Conservation (phyloP, 1,139 yeast genomes). For the Blastobotrys indianensis region DNA sequence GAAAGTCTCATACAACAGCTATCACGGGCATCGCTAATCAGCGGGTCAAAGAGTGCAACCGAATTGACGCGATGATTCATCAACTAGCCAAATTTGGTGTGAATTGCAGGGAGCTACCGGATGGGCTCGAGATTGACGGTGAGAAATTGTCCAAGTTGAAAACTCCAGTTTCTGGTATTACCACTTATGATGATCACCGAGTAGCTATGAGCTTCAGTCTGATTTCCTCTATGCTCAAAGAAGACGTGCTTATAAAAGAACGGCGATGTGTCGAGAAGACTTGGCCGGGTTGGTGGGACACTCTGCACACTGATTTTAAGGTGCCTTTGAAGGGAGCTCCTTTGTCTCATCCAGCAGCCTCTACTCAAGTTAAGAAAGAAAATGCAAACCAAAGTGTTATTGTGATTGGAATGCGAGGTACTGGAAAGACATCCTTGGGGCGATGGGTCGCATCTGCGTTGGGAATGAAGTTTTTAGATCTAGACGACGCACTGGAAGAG, state of each 20-base stretch:
- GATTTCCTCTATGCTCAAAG: slow-evolving; percentile 53
- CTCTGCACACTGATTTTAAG: slow-evolving; percentile 62
- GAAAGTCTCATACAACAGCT: slow-evolving; percentile 47
- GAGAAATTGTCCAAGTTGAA: slow-evolving; percentile 35
- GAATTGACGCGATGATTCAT: slow-evolving; percentile 90
- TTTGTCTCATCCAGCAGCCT: slow-evolving; percentile 16
- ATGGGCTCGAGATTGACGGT: slow-evolving; percentile 87
- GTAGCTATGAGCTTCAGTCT: slow-evolving; percentile 97
- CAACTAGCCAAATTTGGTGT: slow-evolving; percentile 91
- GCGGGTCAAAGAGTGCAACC: slow-evolving; percentile 93
- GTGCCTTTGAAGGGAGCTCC: slow-evolving; percentile 55
- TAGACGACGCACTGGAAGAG: slow-evolving; percentile 67
- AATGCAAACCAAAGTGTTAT: slow-evolving; percentile 57
- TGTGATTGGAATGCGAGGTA: slow-evolving; percentile 96
- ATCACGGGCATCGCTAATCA: slow-evolving; percentile 97
- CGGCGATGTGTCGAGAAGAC: slow-evolving; percentile 94
- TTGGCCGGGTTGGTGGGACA: slow-evolving; percentile 99
- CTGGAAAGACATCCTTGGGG: slow-evolving; percentile 88
- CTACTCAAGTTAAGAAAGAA: background rate
- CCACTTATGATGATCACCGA: slow-evolving; percentile 91
- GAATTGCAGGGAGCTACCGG: slow-evolving; percentile 72
- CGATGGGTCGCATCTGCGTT: slow-evolving; percentile 69
- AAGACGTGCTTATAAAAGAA: slow-evolving; percentile 67
- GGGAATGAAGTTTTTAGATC: slow-evolving; percentile 69
- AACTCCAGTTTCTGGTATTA: slow-evolving; percentile 48